These are phyloP conservation scores for Aspergillus sp. DNA, from an alignment of 2,329 filamentous ascomycete species.

Conservation along the genomic window DNA sequence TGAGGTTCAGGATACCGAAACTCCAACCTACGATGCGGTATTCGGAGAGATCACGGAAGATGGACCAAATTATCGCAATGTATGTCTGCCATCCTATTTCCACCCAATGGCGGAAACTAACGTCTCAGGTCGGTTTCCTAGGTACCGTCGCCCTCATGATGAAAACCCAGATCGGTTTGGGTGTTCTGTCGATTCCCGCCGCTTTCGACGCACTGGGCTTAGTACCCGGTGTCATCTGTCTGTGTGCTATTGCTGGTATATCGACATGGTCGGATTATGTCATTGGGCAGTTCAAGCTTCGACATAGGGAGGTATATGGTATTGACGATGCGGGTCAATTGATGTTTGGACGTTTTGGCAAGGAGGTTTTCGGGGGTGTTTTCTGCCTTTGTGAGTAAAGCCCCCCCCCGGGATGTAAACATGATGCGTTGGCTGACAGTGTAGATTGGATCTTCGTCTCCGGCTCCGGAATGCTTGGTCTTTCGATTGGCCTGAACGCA, in stretches of 20 bases:
- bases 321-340: slow-evolving; percentile 52
- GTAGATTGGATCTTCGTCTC: slow-evolving; percentile 28
- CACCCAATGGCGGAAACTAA: not conserved
- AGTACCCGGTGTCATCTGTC: slow-evolving; percentile 41
- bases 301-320: slow-evolving; percentile 50
- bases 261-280: slow-evolving; percentile 47
- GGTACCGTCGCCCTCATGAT: slow-evolving; percentile 41
- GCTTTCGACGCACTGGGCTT: slow-evolving; percentile 42
- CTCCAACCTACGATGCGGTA: slow-evolving; percentile 17
- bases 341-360: slow-evolving; percentile 48
- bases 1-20: too few relatives aligned
- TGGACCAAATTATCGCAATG: slow-evolving; percentile 25
- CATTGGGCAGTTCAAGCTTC: slow-evolving; percentile 46
- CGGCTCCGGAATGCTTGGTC: slow-evolving; percentile 37
- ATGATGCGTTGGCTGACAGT: slow-evolving; percentile 4
- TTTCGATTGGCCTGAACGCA: slow-evolving; percentile 36
- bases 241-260: slow-evolving; percentile 36
- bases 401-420: slow-evolving; percentile 31
- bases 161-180: slow-evolving; percentile 40
- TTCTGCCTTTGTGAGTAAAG: slow-evolving; percentile 1
- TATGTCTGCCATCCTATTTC: slow-evolving; percentile 1
- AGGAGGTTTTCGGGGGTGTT: slow-evolving; percentile 37
- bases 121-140: slow-evolving; percentile 34
- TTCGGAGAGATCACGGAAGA: slow-evolving; percentile 27
- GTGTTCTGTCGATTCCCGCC: slow-evolving; percentile 43